These are phyloP conservation scores for Leishmania martiniquensis DNA, from an alignment of 208 protist species.

Conservation along the genomic window DNA sequence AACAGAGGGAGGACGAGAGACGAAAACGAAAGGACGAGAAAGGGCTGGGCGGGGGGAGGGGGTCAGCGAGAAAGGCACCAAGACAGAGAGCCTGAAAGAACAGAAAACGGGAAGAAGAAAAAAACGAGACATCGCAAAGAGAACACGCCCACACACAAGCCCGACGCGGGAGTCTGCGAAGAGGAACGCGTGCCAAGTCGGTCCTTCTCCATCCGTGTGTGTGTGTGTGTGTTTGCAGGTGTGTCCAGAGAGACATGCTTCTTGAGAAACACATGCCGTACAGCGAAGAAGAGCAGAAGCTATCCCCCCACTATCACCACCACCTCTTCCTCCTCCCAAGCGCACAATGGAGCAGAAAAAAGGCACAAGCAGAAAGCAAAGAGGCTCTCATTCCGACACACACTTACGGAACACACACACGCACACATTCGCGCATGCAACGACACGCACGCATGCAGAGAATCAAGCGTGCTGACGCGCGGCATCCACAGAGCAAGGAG, in stretches of 20 bases:
- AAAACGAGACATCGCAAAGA: background rate
- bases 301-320: too few relatives aligned
- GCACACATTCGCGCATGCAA: background rate
- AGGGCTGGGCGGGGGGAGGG: too few relatives aligned
- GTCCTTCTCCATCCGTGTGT: background rate
- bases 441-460: background rate
- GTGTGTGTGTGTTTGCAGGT: background rate
- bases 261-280: background rate
- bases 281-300: background rate
- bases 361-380: background rate
- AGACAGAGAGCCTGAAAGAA: background rate
- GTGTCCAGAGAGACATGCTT: background rate
- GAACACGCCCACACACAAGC: background rate
- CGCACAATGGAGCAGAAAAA: background rate
- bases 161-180: background rate
- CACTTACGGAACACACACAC: background rate
- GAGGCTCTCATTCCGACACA: background rate
- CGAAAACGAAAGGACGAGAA: constrained; percentile 13
- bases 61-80: background rate
- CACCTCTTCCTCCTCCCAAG: too few relatives aligned
- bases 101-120: background rate
- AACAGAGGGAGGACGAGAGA: background rate
- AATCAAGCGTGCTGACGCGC: background rate
- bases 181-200: background rate
- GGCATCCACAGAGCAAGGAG: background rate